These are phyloP conservation scores for Cryptosporidium bovis DNA, from an alignment of 169 alveolate genomes.

Conservation along the genomic window DNA sequence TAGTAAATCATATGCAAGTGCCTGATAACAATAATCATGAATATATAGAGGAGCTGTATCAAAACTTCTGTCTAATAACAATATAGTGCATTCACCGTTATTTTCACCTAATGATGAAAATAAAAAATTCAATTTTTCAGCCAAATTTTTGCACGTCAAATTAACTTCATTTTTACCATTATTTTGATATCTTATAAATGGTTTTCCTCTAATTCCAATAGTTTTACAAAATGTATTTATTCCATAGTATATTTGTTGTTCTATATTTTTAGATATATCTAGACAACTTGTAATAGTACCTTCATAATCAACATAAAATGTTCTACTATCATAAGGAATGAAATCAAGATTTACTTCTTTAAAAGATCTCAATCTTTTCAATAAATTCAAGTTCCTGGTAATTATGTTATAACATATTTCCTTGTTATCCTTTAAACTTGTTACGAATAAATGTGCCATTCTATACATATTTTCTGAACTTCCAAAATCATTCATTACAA, in stretches of 20 bases:
- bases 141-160: constrained; percentile 18
- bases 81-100: constrained; percentile 69
- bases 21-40: constrained; percentile 87
- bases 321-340: constrained; percentile 82
- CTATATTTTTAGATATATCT: constrained; percentile 12
- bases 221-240: constrained; percentile 66
- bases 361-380: constrained; percentile 22
- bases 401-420: constrained; percentile 12
- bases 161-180: constrained; percentile 21
- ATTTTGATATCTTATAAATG: constrained; percentile 39
- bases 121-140: constrained; percentile 10
- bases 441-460: constrained; percentile 55
- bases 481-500: constrained; percentile 7
- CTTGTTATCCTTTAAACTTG: constrained; percentile 42
- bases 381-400: background rate
- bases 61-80: constrained; percentile 82
- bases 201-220: constrained; percentile 35
- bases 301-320: constrained; percentile 76
- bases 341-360: constrained; percentile 81
- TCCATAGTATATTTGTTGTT: constrained; percentile 29
- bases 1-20: constrained; percentile 83
- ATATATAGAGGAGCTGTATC: constrained; percentile 82
- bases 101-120: constrained; percentile 29
- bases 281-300: constrained; percentile 26
- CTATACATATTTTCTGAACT: constrained; percentile 46